Evolutionary conservation across 768 basidiomycete species (phyloP).

Genomic region (Lactifluus piperatus): DNA sequence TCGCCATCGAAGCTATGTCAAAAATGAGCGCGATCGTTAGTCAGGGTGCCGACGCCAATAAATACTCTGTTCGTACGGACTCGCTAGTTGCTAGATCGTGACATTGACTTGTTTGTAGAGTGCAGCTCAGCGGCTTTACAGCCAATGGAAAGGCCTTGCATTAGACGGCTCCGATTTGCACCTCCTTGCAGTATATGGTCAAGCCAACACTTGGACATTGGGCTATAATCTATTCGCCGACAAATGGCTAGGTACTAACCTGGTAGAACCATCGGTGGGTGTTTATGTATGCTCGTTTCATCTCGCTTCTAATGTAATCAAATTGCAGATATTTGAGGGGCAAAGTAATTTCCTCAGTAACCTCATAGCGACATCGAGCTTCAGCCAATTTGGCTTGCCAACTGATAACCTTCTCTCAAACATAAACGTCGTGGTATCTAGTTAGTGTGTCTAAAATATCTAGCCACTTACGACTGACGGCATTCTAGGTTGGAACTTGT

Average conservation of each 20-base stretch:
- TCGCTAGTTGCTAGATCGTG: neutral
- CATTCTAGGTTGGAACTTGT: constrained; percentile 6
- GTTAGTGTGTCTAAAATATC: neutral
- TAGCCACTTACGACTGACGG: neutral
- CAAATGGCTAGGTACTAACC: constrained; percentile 42
- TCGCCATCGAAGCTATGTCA: constrained; percentile 58
- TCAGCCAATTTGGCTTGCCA: constrained; percentile 11
- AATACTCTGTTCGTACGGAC: constrained; percentile 24
- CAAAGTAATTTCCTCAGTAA: constrained; percentile 6
- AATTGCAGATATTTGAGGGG: constrained; percentile 3
- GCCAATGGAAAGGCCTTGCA: constrained; percentile 9
- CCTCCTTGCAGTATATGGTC: neutral
- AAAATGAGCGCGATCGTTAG: constrained; percentile 35
- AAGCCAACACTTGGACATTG: constrained; percentile 44
- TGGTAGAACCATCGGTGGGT: constrained; percentile 31
- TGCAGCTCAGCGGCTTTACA: neutral
- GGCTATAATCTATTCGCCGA: constrained; percentile 59
- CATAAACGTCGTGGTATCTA: neutral
- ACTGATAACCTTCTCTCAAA: neutral
- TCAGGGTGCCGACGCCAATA: constrained; percentile 13
- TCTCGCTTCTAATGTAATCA: neutral
- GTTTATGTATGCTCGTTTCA: neutral
- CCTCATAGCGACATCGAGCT: neutral
- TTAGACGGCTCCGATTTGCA: neutral
- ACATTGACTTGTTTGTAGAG: neutral